Evolutionary conservation across 2,329 filamentous ascomycete species (phyloP), one percentile per base, ranked within the genome.

Genomic region (Dendrostoma leiphaemia): DNA sequence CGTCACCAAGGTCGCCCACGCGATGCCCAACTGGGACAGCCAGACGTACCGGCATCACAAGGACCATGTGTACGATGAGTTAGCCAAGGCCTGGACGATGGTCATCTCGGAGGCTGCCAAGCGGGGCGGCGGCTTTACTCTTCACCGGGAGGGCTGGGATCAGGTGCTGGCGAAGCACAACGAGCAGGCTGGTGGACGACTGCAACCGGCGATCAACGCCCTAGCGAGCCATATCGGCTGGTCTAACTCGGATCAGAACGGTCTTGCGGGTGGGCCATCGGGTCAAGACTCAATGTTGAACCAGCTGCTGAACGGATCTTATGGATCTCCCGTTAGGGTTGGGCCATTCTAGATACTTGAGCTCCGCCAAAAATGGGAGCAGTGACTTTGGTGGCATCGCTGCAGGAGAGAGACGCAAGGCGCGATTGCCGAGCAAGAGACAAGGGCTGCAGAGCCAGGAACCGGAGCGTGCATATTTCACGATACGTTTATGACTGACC

Each of bases 51-150:
- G 92, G 61, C 83, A 96, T 63, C 90, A 96, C 75, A 97, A 97
- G 71, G 88, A 96, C 61, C 91, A 91, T 60, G 92, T 93, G 6
- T 99, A 99, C 67, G 93, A 99, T 65, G 94, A 97, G 67, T 92
- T 99, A 60, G 88, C 90, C 24, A 91, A 88, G 65, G 94, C 94
- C 1, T 99, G 94, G 94, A 86, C 90, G 15, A 71, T 95, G 61
- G 93, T 96, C 47, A 89, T 99, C 62, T 87, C 86, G 58, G 94
- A 99, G 71, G 91, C 91, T 2, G 86, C 89, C 21, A 97, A 97
- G 76, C 83, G 89, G 62, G 93, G 91, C 10, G 92, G 91, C 26
- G 94, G 94, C 31, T 94, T 97, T 64, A 85, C 90, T 61, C 68
- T 99, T 60, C 90, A 96, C 65, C 90, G 91, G 44, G 91, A 89